These are phyloP conservation scores for Nannizziopsis barbatae DNA, from an alignment of 2,329 filamentous ascomycete genomes.

Conservation along the genomic window DNA sequence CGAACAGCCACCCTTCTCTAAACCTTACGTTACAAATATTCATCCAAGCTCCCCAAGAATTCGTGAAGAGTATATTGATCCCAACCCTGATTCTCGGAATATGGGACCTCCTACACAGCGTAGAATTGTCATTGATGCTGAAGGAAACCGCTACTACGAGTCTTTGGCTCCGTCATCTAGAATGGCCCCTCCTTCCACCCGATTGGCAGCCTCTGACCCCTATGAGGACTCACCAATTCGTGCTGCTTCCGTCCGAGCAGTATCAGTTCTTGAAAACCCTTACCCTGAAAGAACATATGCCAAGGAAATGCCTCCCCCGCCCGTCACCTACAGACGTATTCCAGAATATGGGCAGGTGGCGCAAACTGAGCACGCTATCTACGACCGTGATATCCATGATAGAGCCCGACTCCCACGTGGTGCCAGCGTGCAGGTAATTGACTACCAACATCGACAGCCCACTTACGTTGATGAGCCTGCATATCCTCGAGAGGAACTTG, in stretches of 20 bases:
- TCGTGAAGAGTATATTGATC: conserved; percentile 33
- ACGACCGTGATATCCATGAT: conserved; percentile 25
- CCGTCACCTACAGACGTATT: conserved; percentile 32
- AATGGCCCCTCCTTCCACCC: conserved; percentile 24
- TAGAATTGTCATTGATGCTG: conserved; percentile 69
- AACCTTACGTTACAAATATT: conserved; percentile 12
- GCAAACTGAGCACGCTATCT: conserved; percentile 25
- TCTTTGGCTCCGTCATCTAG: conserved; percentile 34
- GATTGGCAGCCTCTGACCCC: conserved; percentile 24
- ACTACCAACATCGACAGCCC: conserved; percentile 29
- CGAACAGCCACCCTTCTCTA: conserved; percentile 23
- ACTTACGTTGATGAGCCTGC: conserved; percentile 51
- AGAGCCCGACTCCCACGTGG: conserved; percentile 28
- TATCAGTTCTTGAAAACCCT: conserved; percentile 35
- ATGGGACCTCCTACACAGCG: conserved; percentile 48
- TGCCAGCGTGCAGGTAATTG: conserved; percentile 33
- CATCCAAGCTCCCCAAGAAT: conserved; percentile 26
- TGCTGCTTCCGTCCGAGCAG: conserved; percentile 29
- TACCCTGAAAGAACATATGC: conserved; percentile 32
- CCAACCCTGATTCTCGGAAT: conserved; percentile 30
- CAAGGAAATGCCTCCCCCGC: conserved; percentile 37
- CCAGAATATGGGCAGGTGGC: conserved; percentile 27
- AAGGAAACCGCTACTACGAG: conserved; percentile 67
- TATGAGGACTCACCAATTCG: conserved; percentile 28
- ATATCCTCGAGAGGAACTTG: conserved; percentile 44